Conservation (phyloP, 306 rosid species). For the Begonia loranthoides region DNA sequence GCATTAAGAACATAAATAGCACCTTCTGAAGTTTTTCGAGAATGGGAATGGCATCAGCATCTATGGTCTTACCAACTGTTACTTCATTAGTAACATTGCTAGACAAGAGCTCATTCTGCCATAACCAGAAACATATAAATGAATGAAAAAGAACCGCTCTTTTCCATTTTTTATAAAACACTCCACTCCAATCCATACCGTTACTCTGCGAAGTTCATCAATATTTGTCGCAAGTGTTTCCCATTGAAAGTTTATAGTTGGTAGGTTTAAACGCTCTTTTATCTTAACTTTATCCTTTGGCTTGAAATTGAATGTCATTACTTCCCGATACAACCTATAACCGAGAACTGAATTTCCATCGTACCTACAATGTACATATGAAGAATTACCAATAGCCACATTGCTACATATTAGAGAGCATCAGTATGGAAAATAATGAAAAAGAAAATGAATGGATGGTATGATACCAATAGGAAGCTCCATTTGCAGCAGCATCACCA, state of each 20-base stretch:
- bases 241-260: conserved; percentile 43
- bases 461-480: conserved; percentile 56
- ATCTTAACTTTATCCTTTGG: conserved; percentile 26
- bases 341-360: conserved; percentile 53
- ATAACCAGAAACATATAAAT: conserved; percentile 14
- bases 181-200: conserved; percentile 26
- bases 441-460: background rate
- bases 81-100: conserved; percentile 36
- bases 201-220: conserved; percentile 49
- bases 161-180: too few species aligned
- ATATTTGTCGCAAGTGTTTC: conserved; percentile 74
- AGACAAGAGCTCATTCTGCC: conserved; percentile 51
- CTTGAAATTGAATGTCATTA: conserved; percentile 20
- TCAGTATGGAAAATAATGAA: background rate
- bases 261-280: conserved; percentile 20
- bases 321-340: conserved; percentile 49
- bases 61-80: conserved; percentile 36
- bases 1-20: background rate
- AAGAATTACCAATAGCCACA: conserved; percentile 10
- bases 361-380: conserved; percentile 43
- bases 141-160: too few species aligned
- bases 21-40: conserved; percentile 63
- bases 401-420: conserved; percentile 1
- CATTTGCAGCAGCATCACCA: conserved; percentile 48
- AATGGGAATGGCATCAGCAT: conserved; percentile 51